Evolutionary conservation across 495 filamentous ascomycete genomes (phyloP), one percentile per base, ranked within the genome.

Genomic region (Hyaloscypha finlandica): DNA sequence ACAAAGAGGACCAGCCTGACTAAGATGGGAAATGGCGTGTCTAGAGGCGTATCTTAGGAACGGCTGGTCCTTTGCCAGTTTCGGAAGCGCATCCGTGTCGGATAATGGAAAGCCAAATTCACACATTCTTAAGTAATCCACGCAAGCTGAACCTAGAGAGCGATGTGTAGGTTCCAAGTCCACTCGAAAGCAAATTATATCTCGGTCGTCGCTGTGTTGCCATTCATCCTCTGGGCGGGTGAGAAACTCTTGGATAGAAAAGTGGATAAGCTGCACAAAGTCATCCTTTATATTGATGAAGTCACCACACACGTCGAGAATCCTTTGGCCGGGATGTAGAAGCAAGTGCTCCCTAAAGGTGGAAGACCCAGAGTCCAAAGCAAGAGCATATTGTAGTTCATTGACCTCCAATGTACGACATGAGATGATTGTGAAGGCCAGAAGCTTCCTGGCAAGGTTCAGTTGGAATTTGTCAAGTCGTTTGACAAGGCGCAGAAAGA

Each of bases 171-270:
- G 45, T 20, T 45, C 45, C 4, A 53, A 42, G 33, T 72, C 70
- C 20, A 69, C 57, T 51, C 54, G 39, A 37, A 72, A 72, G 60
- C 45, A 66, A 0, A 63, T 16, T 8, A 72, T 60, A 0, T 25
- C 56, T 59, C 63, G 32, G 55, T 72, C 70, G 39, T 69, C 51
- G 12, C 8, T 37, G 22, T 31, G 25, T 25, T 64, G 16, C 68
- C 68, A 73, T 6, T 65, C 25, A 30, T 55, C 61, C 8, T 63
- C 53, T 33, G 55, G 53, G 6, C 68, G 68, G 6, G 61, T 68
- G 9, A 73, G 63, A 57, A 73, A 71, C 22, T 73, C 71, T 32
- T 53, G 22, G 25, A 73, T 33, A 53, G 71, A 73, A 37, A 69
- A 57, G 62, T 73, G 71, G 11, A 29, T 48, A 14, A 73, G 60